phyloP scores from a whole-genome alignment of 345 rosid species.

The Populus davidiana region DNA sequence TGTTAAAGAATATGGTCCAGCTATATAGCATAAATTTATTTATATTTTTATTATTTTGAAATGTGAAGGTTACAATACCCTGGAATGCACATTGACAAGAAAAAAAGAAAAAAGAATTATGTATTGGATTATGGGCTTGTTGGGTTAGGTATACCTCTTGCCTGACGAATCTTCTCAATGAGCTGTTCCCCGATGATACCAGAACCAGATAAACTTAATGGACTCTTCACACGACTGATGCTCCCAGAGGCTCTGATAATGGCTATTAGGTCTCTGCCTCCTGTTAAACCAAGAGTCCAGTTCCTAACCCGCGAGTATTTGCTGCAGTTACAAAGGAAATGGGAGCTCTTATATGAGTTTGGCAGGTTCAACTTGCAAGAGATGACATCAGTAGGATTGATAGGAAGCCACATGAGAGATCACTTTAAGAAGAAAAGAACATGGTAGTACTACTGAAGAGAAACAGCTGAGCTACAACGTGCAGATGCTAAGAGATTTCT shows the following conservation, averaged over 20 bases:
- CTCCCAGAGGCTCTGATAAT: constrained; percentile 87
- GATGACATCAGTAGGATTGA: background rate
- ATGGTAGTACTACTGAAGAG: background rate
- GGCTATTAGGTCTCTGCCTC: constrained; percentile 79
- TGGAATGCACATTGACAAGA: background rate
- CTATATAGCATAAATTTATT: background rate
- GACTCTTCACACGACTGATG: constrained; percentile 78
- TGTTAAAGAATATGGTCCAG: background rate
- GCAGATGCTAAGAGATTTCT: background rate
- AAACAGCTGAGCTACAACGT: background rate
- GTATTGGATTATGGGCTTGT: background rate
- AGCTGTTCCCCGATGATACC: constrained; percentile 75
- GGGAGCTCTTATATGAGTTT: background rate
- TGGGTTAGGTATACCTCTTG: constrained; percentile 55
- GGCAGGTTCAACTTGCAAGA: background rate
- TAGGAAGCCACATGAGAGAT: too few species aligned
- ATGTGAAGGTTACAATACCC: background rate
- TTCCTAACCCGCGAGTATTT: constrained; percentile 76
- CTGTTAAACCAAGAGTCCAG: constrained; percentile 87
- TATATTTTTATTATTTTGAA: background rate
- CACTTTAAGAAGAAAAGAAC: too few species aligned
- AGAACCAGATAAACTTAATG: constrained; percentile 61
- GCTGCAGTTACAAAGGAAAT: constrained; percentile 38
- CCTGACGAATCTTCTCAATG: constrained; percentile 76
- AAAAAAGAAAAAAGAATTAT: background rate